phyloP scores from a whole-genome alignment of 768 basidiomycete genomes.

The Agrocybe praecox region DNA sequence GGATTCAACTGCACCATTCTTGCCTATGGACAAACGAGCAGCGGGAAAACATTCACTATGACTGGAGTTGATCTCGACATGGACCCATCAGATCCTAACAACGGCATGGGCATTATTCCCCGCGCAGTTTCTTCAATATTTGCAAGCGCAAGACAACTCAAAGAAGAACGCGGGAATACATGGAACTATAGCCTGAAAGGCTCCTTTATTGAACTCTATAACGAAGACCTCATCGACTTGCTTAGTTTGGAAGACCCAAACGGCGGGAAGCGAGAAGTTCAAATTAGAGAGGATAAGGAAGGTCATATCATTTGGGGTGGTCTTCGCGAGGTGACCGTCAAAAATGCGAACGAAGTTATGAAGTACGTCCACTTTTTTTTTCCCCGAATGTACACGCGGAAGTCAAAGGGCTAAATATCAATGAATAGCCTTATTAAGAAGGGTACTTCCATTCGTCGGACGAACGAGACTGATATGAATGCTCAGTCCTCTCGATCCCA shows the following conservation, averaged over 20 bases:
- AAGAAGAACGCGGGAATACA: conserved; percentile 69
- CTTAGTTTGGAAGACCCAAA: conserved; percentile 71
- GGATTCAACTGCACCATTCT: conserved; percentile 98
- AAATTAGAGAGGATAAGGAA: conserved; percentile 96
- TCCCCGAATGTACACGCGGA: neutral
- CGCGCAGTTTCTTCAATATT: conserved; percentile 92
- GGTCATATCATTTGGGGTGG: conserved; percentile 98
- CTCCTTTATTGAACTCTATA: conserved; percentile 97
- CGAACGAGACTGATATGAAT: conserved; percentile 99
- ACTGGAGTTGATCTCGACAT: conserved; percentile 91
- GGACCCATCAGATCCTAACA: conserved; percentile 79
- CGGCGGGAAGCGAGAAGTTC: conserved; percentile 79
- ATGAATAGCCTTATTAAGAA: conserved; percentile 74
- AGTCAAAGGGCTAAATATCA: conserved; percentile 15
- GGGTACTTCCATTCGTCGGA: conserved; percentile 89
- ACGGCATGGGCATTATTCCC: conserved; percentile 94
- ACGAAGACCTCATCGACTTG: conserved; percentile 97
- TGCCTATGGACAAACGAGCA: conserved; percentile 97
- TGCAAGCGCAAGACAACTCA: conserved; percentile 70
- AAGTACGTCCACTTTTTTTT: conserved; percentile 51
- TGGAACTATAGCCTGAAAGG: conserved; percentile 86
- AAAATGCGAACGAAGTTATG: conserved; percentile 89
- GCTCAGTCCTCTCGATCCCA: conserved; percentile 97
- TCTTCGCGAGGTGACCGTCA: conserved; percentile 89
- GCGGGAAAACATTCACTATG: conserved; percentile 98